These are phyloP conservation scores for Trichophyton equinum DNA, from an alignment of 2,329 filamentous ascomycete genomes.

Conservation along the genomic window DNA sequence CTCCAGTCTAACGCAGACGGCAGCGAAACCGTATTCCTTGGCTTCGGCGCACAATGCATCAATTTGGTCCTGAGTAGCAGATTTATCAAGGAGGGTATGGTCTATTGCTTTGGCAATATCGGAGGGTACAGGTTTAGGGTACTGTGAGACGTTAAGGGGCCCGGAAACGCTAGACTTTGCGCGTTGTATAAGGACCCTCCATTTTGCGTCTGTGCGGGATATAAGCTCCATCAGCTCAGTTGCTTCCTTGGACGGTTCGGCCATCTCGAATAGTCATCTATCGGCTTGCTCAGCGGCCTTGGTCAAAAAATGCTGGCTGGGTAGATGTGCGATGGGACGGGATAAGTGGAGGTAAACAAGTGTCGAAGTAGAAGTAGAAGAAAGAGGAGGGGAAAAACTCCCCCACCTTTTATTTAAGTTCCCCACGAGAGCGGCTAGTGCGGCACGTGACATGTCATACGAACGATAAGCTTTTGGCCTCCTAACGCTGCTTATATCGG, in stretches of 20 bases:
- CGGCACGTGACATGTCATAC: neutral
- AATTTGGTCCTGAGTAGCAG: conserved; percentile 37
- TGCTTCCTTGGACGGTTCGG: neutral
- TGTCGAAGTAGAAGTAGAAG: neutral
- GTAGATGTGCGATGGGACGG: neutral
- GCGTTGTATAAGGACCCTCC: neutral
- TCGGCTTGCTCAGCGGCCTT: too few species aligned
- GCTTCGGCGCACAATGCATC: conserved; percentile 46
- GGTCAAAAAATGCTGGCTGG: too few species aligned
- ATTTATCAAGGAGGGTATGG: conserved; percentile 31
- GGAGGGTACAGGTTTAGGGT: conserved; percentile 11
- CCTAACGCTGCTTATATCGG: too few species aligned
- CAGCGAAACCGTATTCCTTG: conserved; percentile 28
- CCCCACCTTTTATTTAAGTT: neutral
- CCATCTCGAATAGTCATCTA: neutral
- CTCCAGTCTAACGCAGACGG: conserved; percentile 46
- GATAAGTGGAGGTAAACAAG: neutral
- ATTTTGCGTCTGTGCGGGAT: neutral
- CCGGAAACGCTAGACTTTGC: neutral
- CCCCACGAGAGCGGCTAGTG: neutral
- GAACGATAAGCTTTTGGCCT: neutral
- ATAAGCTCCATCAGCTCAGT: neutral
- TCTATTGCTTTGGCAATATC: conserved; percentile 29
- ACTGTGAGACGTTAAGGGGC: neutral
- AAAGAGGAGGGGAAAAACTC: neutral